Base-by-base conservation (phyloP, 2,329 filamentous ascomycete species). In the Blastomyces emzantsi region DNA sequence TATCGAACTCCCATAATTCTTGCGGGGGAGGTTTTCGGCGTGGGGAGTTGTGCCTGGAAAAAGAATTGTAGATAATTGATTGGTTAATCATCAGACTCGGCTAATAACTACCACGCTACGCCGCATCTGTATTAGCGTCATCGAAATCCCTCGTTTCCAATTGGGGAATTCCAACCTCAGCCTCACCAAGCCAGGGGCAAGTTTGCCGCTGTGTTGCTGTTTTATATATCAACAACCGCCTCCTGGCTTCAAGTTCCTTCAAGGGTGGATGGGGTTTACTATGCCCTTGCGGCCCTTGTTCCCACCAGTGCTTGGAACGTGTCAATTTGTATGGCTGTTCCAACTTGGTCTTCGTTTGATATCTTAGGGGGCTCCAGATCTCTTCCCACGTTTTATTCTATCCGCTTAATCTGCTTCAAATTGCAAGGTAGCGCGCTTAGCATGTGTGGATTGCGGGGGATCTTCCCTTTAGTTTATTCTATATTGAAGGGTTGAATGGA, bases 81-180 rank as follows among this genome's bases (percentile, higher is more conserved):
- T 55, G 52, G 52, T 28, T 55, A 15, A 11, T 19, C 28, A 30
- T 8, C 8, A 30, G 15, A 8, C 11, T 55, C 52, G 17, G 52
- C 52, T 55, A 36, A 33, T 3, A 13, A 1, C 11, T 17, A 33
- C 13, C 2, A 55, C 25, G 19, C 52, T 55, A 55, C 28, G 28
- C 52, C 52, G 17, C 1, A 55, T 55, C 19, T n/a, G 11, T 11
- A 17, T 7, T 33, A 33, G 52, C 3, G 28, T 6, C 6, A 3
- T 3, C 6, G 36, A n/a, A 33, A 17, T 19, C 17, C 52, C 9
- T 22, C 13, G 52, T 9, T 55, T 36, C 52, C 28, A 30, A 55
- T 55, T 55, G 52, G 52, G 6, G 15, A 36, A 55, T 55, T n/a
- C 28, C 52, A 55, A 55, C 52, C 56, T 59, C 41, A 43, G 55